phyloP scores from a whole-genome alignment of 495 filamentous ascomycete species.

The Talaromyces wortmannii region DNA sequence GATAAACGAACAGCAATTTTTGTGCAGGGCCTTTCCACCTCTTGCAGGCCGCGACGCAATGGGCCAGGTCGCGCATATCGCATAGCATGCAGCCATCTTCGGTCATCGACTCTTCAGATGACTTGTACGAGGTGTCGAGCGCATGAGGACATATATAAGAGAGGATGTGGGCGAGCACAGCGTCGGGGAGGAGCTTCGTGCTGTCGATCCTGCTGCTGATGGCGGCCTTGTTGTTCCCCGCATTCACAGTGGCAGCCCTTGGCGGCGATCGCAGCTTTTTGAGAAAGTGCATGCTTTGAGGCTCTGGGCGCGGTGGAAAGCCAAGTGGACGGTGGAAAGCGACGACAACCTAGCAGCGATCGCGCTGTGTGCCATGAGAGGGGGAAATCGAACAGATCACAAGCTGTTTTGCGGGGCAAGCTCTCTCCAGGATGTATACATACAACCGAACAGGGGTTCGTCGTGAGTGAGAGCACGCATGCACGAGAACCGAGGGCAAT shows the following conservation, averaged over 20 bases:
- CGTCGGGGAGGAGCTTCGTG: slow-evolving; percentile 48
- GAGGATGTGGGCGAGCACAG: slow-evolving; percentile 69
- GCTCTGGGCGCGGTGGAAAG: too few species aligned
- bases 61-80: slow-evolving; percentile 84
- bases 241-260: background rate
- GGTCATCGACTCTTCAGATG: slow-evolving; percentile 73
- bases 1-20: slow-evolving; percentile 48
- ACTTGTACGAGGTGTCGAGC: slow-evolving; percentile 66
- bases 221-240: background rate
- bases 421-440: too few species aligned
- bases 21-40: slow-evolving; percentile 57
- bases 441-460: too few species aligned
- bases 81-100: slow-evolving; percentile 92
- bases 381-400: too few species aligned
- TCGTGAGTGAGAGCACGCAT: too few species aligned
- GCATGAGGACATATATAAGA: slow-evolving; percentile 77
- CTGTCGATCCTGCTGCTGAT: slow-evolving; percentile 24
- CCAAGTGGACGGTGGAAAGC: too few species aligned
- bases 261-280: background rate
- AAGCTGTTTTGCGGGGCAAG: too few species aligned
- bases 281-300: background rate
- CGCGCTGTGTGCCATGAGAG: too few species aligned
- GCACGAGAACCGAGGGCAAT: too few species aligned
- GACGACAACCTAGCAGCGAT: too few species aligned
- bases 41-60: slow-evolving; percentile 65